Conservation (phyloP, 495 filamentous ascomycete species). For the Penicillium canariense region DNA sequence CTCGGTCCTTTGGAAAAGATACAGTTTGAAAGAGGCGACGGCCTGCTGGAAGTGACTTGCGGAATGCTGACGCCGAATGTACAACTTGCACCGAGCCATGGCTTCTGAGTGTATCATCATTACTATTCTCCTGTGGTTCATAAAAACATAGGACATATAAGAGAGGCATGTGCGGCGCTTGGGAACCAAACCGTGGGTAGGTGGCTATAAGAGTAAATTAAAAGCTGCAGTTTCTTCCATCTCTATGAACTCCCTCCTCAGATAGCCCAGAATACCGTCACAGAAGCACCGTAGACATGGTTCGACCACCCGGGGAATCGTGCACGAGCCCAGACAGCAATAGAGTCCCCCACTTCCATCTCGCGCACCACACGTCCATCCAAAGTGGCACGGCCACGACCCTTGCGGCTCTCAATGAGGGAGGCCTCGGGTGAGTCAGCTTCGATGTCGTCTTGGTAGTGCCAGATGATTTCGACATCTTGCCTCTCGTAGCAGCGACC, state of each 20-base stretch:
- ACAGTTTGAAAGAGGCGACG: too few species aligned
- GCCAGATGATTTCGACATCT: conserved; percentile 56
- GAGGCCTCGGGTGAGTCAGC: conserved; percentile 46
- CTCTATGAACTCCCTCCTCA: conserved; percentile 26
- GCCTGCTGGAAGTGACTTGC: too few species aligned
- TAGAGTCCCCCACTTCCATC: conserved; percentile 60
- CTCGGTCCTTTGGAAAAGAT: too few species aligned
- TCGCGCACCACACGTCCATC: conserved; percentile 55
- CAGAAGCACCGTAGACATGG: conserved; percentile 50
- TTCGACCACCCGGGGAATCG: conserved; percentile 65
- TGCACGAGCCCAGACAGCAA: conserved; percentile 63
- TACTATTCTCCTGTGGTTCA: neutral
- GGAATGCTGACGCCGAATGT: neutral
- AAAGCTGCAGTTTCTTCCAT: too few species aligned
- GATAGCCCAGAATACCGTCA: conserved; percentile 64
- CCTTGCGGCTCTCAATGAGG: conserved; percentile 35
- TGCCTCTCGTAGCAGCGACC: conserved; percentile 30
- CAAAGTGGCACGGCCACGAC: conserved; percentile 54
- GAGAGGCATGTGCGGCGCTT: too few species aligned
- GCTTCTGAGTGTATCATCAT: neutral
- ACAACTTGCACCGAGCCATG: neutral
- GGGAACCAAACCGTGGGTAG: too few species aligned
- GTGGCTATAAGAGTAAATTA: too few species aligned
- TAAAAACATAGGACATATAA: neutral
- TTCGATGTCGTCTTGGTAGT: conserved; percentile 45